phyloP scores from a whole-genome alignment of 73 alveolate genomes.

The Paramecium sexaurelia region DNA sequence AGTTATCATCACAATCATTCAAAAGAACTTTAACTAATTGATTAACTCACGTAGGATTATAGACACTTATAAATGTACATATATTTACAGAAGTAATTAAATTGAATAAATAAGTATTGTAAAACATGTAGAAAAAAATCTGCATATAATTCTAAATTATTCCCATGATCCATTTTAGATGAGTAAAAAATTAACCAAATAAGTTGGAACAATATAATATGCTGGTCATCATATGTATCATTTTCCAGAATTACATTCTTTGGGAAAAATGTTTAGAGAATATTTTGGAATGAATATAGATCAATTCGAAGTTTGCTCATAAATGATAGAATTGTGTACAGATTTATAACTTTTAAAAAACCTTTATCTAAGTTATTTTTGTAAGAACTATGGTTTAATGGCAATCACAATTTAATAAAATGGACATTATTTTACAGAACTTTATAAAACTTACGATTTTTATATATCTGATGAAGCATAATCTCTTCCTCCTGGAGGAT shows the following conservation, averaged over 20 bases:
- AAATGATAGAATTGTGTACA: background rate
- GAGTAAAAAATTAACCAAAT: background rate
- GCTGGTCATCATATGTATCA: background rate
- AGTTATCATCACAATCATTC: background rate
- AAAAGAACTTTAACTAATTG: background rate
- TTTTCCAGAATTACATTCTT: constrained; percentile 30
- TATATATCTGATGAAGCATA: background rate
- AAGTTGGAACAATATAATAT: constrained; percentile 2
- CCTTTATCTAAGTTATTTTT: background rate
- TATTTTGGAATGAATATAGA: constrained; percentile 28
- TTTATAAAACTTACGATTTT: background rate
- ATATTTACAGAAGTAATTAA: background rate
- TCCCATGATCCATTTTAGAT: constrained; percentile 10
- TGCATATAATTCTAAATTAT: background rate
- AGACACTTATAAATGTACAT: background rate
- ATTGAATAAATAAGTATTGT: background rate
- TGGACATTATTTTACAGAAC: constrained; percentile 2
- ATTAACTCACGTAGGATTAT: background rate
- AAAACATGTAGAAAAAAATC: constrained; percentile 14
- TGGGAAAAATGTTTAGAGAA: constrained; percentile 32
- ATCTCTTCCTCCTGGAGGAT: background rate
- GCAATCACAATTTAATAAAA: background rate
- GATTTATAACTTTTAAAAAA: background rate
- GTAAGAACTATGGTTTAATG: constrained; percentile 2
- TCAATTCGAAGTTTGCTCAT: constrained; percentile 9